Conservation (phyloP, 2,329 filamentous ascomycete genomes). For the Corynespora cassiicola region DNA sequence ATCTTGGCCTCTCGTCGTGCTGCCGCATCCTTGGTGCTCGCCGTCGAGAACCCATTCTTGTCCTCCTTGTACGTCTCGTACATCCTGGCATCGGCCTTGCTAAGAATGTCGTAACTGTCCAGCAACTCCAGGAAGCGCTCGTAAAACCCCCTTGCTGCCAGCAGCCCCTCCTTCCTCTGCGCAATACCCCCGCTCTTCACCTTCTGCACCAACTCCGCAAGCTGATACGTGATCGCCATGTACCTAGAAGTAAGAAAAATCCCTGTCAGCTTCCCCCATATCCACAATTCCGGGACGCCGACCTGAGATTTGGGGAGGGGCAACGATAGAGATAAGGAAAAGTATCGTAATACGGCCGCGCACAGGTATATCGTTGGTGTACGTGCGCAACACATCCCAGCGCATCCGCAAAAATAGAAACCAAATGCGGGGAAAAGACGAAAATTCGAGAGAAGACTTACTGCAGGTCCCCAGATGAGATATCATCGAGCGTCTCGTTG, state of each 20-base stretch:
- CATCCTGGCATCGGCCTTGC: slow-evolving; percentile 68
- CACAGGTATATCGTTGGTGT: too few relatives aligned
- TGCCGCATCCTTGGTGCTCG: slow-evolving; percentile 69
- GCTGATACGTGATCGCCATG: slow-evolving; percentile 76
- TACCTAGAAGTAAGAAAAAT: slow-evolving; percentile 62
- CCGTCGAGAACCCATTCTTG: slow-evolving; percentile 74
- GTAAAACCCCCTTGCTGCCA: slow-evolving; percentile 71
- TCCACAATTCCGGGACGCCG: too few relatives aligned
- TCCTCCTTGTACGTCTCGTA: slow-evolving; percentile 77
- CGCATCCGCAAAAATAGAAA: slow-evolving; percentile 9
- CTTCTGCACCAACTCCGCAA: slow-evolving; percentile 80
- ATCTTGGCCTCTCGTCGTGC: slow-evolving; percentile 84
- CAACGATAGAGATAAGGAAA: too few relatives aligned
- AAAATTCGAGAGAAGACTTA: slow-evolving; percentile 49
- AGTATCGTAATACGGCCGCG: too few relatives aligned
- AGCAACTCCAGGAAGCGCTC: slow-evolving; percentile 79
- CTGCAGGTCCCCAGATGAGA: slow-evolving; percentile 83
- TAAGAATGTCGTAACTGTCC: slow-evolving; percentile 79
- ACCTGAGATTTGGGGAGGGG: too few relatives aligned
- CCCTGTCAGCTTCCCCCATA: too few relatives aligned
- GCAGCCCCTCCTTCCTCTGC: slow-evolving; percentile 66
- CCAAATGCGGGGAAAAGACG: not conserved
- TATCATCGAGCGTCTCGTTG: slow-evolving; percentile 88
- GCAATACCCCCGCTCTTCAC: slow-evolving; percentile 62
- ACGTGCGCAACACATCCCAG: too few relatives aligned